phyloP scores from a whole-genome alignment of 768 basidiomycete genomes.

The Leccinum obscurum region DNA sequence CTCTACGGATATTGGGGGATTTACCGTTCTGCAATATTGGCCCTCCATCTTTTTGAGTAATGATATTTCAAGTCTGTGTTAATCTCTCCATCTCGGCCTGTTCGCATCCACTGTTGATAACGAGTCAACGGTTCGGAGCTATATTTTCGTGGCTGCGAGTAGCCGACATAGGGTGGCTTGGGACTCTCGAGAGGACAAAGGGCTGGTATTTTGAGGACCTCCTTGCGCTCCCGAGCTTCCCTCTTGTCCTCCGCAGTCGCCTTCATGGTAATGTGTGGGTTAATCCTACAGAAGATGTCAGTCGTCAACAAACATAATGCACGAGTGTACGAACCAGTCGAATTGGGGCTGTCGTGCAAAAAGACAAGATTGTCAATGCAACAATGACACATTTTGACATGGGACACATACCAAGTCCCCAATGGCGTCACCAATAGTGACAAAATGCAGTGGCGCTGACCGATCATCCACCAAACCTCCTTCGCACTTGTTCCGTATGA shows the following conservation, averaged over 20 bases:
- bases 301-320: background rate
- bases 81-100: constrained; percentile 12
- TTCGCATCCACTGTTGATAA: constrained; percentile 45
- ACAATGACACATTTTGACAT: constrained; percentile 10
- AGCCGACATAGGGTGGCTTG: constrained; percentile 43
- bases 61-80: constrained; percentile 50
- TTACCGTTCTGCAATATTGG: constrained; percentile 52
- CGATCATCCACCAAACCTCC: constrained; percentile 35
- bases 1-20: constrained; percentile 12
- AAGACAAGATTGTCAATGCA: background rate
- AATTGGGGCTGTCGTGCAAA: constrained; percentile 50
- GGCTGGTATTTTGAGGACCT: constrained; percentile 42
- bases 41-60: constrained; percentile 47
- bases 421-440: constrained; percentile 67
- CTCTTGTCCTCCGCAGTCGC: constrained; percentile 35
- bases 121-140: constrained; percentile 41
- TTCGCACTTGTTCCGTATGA: constrained; percentile 43
- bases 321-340: constrained; percentile 53
- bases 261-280: constrained; percentile 48
- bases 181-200: constrained; percentile 39
- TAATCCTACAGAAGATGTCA: constrained; percentile 43
- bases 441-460: constrained; percentile 57
- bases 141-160: constrained; percentile 43
- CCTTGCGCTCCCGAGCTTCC: constrained; percentile 37
- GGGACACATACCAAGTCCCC: constrained; percentile 58